Base-by-base conservation (phyloP, 768 basidiomycete species). In the Naganishia kalamii region DNA sequence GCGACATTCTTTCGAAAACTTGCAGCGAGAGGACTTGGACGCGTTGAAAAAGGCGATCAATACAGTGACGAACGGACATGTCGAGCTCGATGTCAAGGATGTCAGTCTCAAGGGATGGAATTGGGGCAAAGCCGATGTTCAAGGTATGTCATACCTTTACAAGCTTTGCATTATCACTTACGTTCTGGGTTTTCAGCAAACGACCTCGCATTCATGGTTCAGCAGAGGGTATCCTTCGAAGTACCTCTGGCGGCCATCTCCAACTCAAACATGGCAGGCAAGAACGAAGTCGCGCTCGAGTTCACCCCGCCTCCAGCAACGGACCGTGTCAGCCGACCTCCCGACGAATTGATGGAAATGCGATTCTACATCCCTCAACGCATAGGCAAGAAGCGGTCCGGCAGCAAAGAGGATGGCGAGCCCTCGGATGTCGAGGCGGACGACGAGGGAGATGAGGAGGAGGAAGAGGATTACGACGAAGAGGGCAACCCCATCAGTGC, bases 271-370 rank as follows among this genome's bases (percentile, higher is more conserved):
- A 97, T 98, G 71, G 91, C 92, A 13, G 92, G 91, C 23, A 90
- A 90, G 67, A 93, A 91, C 11, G 96, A 99, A 77, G 96, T 99
- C n/a, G 92, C 96, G 0, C 85, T 99, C n/a, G 96, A 99, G 75
- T 96, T 98, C 74, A 68, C 71, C 63, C 72, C 78, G 46, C 19
- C 60, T 51, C 15, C 54, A 5, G 44, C 52, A 30, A 21, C 52
- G 21, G 57, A 47, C 15, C 51, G 50, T 13, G 6, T 57, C 59
- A 32, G 65, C 68, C 37, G 76, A 46, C 81, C 79, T 0, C 80
- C 81, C 0, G 94, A 98, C 70, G 93, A 97, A 76, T 85, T 97
- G 81, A 87, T 90, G 46, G 96, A 99, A 78, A 92, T 98, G 70
- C 86, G 96, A 15, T 91, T 99, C 82, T 91, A 92, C 70, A 88